These are phyloP conservation scores for Clitoria ternatea DNA, from an alignment of 306 rosid species.

Conservation along the genomic window DNA sequence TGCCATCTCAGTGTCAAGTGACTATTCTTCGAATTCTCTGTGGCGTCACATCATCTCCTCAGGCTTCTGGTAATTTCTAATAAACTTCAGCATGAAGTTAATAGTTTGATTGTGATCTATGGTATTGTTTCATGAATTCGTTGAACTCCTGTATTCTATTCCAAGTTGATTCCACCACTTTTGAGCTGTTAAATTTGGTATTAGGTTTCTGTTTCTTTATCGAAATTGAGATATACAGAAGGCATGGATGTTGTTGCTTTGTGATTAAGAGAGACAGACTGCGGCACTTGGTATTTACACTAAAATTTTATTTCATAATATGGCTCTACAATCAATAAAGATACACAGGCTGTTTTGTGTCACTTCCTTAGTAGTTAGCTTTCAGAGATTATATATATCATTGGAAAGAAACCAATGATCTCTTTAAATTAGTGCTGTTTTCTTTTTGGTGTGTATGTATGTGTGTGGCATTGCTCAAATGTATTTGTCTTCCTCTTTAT, in stretches of 20 bases:
- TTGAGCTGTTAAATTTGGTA: background rate
- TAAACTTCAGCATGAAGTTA: background rate
- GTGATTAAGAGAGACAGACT: background rate
- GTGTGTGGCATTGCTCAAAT: background rate
- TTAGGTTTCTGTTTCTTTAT: background rate
- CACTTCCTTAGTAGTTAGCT: background rate
- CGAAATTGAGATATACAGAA: background rate
- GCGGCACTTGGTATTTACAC: background rate
- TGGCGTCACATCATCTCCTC: constrained; percentile 54
- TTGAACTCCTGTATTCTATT: background rate
- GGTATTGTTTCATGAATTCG: background rate
- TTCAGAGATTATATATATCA: background rate
- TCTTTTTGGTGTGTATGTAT: background rate
- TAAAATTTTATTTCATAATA: background rate
- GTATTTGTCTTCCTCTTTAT: background rate
- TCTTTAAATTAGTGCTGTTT: background rate
- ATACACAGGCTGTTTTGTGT: background rate
- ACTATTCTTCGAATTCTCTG: constrained; percentile 47
- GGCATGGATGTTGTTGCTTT: background rate
- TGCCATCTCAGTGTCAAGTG: constrained; percentile 35
- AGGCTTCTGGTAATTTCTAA: constrained; percentile 48
- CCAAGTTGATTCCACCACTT: background rate
- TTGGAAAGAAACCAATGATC: background rate
- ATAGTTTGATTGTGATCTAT: background rate
- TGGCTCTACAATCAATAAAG: background rate